Conservation (phyloP, 148 eudicot genomes). For the Rheum nobile region DNA sequence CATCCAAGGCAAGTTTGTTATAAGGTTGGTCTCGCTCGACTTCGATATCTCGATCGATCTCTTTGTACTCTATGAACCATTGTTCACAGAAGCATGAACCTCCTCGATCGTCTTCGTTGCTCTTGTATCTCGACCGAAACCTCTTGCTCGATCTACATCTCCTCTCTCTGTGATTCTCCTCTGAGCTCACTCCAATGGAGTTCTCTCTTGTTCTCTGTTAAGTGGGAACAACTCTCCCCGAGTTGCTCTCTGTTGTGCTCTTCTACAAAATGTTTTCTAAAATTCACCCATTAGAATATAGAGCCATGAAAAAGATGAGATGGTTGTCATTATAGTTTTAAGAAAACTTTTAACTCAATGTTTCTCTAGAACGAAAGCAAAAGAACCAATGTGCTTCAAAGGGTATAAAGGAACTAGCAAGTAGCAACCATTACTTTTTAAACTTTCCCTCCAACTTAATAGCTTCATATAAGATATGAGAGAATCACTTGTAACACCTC, state of each 20-base stretch:
- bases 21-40: too few species aligned
- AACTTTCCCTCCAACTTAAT: not conserved
- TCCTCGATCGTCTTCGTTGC: too few species aligned
- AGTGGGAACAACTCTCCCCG: too few species aligned
- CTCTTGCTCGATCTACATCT: too few species aligned
- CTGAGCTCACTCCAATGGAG: too few species aligned
- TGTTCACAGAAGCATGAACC: too few species aligned
- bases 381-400: slow-evolving; percentile 1
- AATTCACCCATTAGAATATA: slow-evolving; percentile 30
- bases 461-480: not conserved
- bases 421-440: not conserved
- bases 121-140: too few species aligned
- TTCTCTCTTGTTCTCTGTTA: too few species aligned
- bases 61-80: too few species aligned
- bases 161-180: too few species aligned
- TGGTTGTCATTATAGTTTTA: not conserved
- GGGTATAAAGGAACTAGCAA: not conserved
- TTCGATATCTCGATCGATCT: too few species aligned
- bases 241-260: slow-evolving; percentile 72
- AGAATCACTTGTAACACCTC: slow-evolving; percentile 44
- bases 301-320: slow-evolving; percentile 6
- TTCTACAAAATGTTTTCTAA: slow-evolving; percentile 70
- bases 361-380: not conserved
- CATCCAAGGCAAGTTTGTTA: too few species aligned
- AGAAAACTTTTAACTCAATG: not conserved